These are phyloP conservation scores for Pleurotus pulmonarius DNA, from an alignment of 768 basidiomycete genomes.

Conservation along the genomic window DNA sequence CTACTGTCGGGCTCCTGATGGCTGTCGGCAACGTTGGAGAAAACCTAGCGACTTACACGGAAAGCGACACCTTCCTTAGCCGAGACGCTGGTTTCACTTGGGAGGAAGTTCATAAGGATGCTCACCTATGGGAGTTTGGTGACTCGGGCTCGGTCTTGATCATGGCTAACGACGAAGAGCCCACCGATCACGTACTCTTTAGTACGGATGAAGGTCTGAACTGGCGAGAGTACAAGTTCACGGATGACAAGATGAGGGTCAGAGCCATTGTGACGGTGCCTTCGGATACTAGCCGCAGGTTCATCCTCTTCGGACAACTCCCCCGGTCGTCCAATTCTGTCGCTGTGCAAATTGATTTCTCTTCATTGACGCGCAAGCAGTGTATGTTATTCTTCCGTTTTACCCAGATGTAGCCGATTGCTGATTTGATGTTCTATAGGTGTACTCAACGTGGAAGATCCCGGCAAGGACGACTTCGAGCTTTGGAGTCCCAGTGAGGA, in stretches of 20 bases:
- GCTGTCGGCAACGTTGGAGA: constrained; percentile 97
- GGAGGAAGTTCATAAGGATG: constrained; percentile 98
- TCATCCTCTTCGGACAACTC: constrained; percentile 76
- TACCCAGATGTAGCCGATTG: background rate
- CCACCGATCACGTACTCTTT: constrained; percentile 86
- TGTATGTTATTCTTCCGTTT: constrained; percentile 48
- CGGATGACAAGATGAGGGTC: constrained; percentile 69
- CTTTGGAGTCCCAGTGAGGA: constrained; percentile 94
- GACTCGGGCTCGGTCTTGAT: constrained; percentile 94
- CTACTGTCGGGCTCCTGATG: constrained; percentile 90
- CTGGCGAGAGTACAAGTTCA: constrained; percentile 89
- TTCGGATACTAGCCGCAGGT: constrained; percentile 84
- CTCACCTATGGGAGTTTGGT: constrained; percentile 96
- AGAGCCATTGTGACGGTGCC: constrained; percentile 82
- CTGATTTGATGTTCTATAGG: constrained; percentile 40
- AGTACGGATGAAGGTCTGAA: constrained; percentile 84
- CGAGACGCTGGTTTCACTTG: constrained; percentile 97
- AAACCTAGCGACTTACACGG: constrained; percentile 69
- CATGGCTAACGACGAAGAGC: constrained; percentile 93
- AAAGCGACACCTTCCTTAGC: constrained; percentile 93
- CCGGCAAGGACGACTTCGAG: constrained; percentile 90
- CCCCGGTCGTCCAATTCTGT: constrained; percentile 48
- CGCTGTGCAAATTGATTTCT: constrained; percentile 87
- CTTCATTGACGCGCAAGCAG: constrained; percentile 63
- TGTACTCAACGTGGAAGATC: constrained; percentile 61